Conservation (phyloP, 306 rosid genomes). For the Begonia fuchsioides region DNA sequence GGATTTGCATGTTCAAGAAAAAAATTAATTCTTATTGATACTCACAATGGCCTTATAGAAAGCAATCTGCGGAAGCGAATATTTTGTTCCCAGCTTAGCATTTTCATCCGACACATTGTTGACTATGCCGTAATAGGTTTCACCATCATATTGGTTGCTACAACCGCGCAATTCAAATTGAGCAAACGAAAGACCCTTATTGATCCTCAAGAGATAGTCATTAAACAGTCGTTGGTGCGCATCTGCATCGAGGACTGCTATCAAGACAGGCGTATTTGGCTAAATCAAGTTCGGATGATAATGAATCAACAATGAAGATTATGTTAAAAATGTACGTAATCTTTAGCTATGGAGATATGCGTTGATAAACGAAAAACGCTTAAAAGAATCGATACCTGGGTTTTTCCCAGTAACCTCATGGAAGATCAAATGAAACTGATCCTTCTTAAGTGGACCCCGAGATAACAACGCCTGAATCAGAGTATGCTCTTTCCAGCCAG, state of each 20-base stretch:
- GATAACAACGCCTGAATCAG: constrained; percentile 71
- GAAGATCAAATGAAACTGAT: constrained; percentile 46
- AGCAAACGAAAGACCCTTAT: constrained; percentile 67
- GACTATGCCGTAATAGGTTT: constrained; percentile 70
- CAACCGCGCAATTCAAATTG: constrained; percentile 74
- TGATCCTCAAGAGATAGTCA: constrained; percentile 59
- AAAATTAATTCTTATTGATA: neutral
- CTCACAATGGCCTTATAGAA: constrained; percentile 87
- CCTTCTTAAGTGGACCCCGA: constrained; percentile 67
- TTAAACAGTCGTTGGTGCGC: constrained; percentile 33
- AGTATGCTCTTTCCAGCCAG: constrained; percentile 48
- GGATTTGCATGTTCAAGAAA: no score
- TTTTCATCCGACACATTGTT: constrained; percentile 78
- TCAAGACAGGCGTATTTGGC: constrained; percentile 5
- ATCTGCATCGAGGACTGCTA: constrained; percentile 22
- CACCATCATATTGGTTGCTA: constrained; percentile 71
- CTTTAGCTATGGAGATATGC: no score
- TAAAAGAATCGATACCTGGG: constrained; percentile 35
- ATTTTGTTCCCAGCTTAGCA: constrained; percentile 77
- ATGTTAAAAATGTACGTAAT: no score
- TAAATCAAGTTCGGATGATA: neutral
- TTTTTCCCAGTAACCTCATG: constrained; percentile 45
- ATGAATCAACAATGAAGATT: neutral
- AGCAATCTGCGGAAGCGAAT: constrained; percentile 75
- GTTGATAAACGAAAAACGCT: neutral